phyloP scores from a whole-genome alignment of 768 basidiomycete genomes.

The Rhizopogon sp. region DNA sequence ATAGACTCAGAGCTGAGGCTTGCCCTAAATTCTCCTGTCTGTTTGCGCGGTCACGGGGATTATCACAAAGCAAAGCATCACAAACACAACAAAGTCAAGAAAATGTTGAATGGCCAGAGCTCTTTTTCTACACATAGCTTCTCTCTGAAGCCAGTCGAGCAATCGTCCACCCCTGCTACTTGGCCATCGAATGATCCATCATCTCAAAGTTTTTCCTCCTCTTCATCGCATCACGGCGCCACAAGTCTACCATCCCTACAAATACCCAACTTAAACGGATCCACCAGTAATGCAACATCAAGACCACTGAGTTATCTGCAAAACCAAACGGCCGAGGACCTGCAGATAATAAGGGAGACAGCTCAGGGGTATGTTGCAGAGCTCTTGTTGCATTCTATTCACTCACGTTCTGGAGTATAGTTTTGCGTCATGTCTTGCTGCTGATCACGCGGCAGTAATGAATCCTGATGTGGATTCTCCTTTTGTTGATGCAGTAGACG shows the following conservation, averaged over 20 bases:
- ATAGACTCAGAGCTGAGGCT: constrained; percentile 7
- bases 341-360: constrained; percentile 39
- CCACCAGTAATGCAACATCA: constrained; percentile 19
- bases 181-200: constrained; percentile 3
- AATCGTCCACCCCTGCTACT: background rate
- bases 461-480: constrained; percentile 69
- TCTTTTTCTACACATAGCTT: constrained; percentile 26
- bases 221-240: constrained; percentile 5
- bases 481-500: constrained; percentile 59
- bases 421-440: constrained; percentile 47
- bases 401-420: constrained; percentile 31
- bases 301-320: constrained; percentile 20
- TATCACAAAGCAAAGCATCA: constrained; percentile 31
- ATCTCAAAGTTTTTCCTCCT: constrained; percentile 4
- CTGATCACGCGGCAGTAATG: constrained; percentile 57
- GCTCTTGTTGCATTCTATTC: background rate
- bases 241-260: constrained; percentile 23
- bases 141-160: constrained; percentile 13
- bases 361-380: constrained; percentile 42
- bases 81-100: constrained; percentile 31
- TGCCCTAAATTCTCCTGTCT: constrained; percentile 27
- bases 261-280: constrained; percentile 4
- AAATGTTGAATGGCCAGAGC: constrained; percentile 26
- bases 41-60: constrained; percentile 34
- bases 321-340: constrained; percentile 47